Conservation (phyloP, 495 filamentous ascomycete genomes). For the Zalerion maritima region DNA sequence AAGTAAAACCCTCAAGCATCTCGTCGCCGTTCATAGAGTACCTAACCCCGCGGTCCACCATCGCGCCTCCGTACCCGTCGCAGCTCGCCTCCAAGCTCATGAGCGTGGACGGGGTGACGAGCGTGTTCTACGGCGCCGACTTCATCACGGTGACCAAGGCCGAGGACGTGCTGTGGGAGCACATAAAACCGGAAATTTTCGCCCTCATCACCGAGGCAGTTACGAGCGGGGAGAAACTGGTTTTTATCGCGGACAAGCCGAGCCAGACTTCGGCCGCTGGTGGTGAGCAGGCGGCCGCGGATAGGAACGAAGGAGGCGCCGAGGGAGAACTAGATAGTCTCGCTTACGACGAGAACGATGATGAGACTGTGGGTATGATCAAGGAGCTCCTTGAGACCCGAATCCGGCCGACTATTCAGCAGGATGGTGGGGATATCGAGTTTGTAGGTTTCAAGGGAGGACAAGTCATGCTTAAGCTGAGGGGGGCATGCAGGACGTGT, state of each 20-base stretch:
- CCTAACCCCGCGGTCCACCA: conserved; percentile 69
- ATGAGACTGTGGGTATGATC: conserved; percentile 92
- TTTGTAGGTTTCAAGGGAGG: conserved; percentile 80
- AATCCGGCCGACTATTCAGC: conserved; percentile 88
- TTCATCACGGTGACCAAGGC: conserved; percentile 95
- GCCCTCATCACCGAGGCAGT: conserved; percentile 85
- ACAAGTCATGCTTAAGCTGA: conserved; percentile 69
- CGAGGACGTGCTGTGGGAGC: conserved; percentile 75
- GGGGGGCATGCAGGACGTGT: conserved; percentile 88
- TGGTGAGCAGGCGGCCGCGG: conserved; percentile 18
- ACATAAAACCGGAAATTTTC: conserved; percentile 91
- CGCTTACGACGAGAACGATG: conserved; percentile 69
- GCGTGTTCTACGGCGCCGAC: conserved; percentile 88
- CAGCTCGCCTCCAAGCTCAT: conserved; percentile 79
- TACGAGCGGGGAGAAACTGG: conserved; percentile 65
- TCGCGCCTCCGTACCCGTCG: conserved; percentile 83
- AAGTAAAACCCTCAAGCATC: conserved; percentile 59
- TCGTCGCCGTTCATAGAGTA: conserved; percentile 78
- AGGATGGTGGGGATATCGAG: conserved; percentile 96
- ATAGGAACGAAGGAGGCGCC: conserved; percentile 39
- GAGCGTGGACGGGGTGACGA: conserved; percentile 78
- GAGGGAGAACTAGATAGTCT: conserved; percentile 51
- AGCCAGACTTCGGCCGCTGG: conserved; percentile 11
- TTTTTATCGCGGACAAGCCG: conserved; percentile 50
- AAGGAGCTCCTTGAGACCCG: conserved; percentile 95